phyloP scores from a whole-genome alignment of 331 rosid genomes.

The Pyrus hybrid region DNA sequence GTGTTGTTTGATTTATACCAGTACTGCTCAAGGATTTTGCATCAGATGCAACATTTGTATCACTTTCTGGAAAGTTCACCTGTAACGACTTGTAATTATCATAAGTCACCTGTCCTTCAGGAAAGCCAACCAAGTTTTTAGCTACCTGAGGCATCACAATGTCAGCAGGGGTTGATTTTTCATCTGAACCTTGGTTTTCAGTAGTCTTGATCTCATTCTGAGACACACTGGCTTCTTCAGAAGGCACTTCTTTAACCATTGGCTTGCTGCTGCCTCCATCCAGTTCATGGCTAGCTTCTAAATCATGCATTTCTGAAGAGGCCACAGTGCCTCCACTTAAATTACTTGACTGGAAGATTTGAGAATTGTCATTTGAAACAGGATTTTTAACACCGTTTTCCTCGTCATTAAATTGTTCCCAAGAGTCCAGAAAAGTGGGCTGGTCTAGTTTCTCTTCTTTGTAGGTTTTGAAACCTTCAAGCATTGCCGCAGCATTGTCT shows the following conservation, averaged over 20 bases:
- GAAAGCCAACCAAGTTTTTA: conserved; percentile 12
- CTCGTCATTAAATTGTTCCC: conserved; percentile 16
- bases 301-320: conserved; percentile 24
- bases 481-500: conserved; percentile 24
- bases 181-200: conserved; percentile 22
- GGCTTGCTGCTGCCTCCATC: conserved; percentile 15
- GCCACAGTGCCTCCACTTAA: conserved; percentile 20
- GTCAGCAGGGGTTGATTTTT: conserved; percentile 17
- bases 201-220: conserved; percentile 13
- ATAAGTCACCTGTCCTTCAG: conserved; percentile 27
- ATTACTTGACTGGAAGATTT: conserved; percentile 20
- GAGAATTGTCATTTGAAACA: conserved; percentile 22
- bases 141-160: conserved; percentile 20
- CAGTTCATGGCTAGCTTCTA: conserved; percentile 18
- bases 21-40: conserved; percentile 13
- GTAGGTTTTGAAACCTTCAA: conserved; percentile 30
- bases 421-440: conserved; percentile 11
- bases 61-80: conserved; percentile 16
- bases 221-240: conserved; percentile 32
- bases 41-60: conserved; percentile 6
- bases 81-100: conserved; percentile 14
- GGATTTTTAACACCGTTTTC: conserved; percentile 19
- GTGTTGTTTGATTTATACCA: conserved; percentile 17
- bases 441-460: conserved; percentile 17
- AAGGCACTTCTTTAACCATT: conserved; percentile 21